Evolutionary conservation across 257 asterid genomes (phyloP), one percentile per base, ranked within the genome.

Genomic region (Eucommia ulmoides): DNA sequence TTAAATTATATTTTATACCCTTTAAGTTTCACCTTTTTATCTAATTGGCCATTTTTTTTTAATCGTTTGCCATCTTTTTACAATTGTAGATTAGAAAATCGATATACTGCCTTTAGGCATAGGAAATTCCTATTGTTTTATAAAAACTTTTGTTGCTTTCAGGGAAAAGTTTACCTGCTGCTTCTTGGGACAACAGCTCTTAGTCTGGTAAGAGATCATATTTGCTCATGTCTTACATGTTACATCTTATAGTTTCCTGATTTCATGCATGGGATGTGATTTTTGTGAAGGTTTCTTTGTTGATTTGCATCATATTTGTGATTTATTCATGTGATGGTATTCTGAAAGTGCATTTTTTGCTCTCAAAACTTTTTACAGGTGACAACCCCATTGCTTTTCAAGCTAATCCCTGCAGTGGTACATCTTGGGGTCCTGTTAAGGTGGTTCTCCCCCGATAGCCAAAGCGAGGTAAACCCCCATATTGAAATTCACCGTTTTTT

Each of bases 121-220:
- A n/a, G n/a, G n/a, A n/a, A n/a, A n/a, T n/a, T n/a, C n/a, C n/a
- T n/a, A n/a, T n/a, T n/a, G n/a, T n/a, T n/a, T n/a, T n/a, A n/a
- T n/a, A n/a, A n/a, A n/a, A 29, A 29, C 12, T 6, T 10, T 38
- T 53, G 19, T 41, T 52, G 49, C 51, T 62, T 53, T 50, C 70
- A 84, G 96, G 96, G 93, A 20, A 89, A 85, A 67, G 81, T 89
- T 52, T 89, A 89, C 74, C 74, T 85, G 61, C 83, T 89, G 69
- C 96, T 89, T 45, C 93, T 89, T 41, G 98, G 98, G 69, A 85
- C 96, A 17, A 89, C 98, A 49, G 94, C 98, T 52, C 94, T 89
- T 65, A 89, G 98, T 69, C 69, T 75, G 78, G 82, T 75, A 67
- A 23, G 59, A 33, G 18, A 35, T 38, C 33, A 33, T 63, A 19